Conservation (phyloP, 768 basidiomycete species). For the Leucocoprinus leucothites region DNA sequence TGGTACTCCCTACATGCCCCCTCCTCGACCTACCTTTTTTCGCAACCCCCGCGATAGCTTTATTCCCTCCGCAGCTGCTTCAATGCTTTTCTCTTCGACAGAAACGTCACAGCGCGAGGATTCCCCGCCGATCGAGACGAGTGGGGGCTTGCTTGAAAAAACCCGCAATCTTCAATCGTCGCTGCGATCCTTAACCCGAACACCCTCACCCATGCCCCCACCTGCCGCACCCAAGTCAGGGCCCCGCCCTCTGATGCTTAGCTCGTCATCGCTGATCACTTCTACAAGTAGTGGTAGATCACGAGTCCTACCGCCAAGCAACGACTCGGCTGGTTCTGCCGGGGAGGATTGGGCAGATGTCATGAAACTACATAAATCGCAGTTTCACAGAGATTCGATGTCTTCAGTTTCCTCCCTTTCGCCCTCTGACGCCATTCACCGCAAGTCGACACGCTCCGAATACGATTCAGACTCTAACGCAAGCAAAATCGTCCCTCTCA, state of each 20-base stretch:
- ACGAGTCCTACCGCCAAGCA: slow-evolving; percentile 15
- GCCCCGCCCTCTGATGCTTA: slow-evolving; percentile 67
- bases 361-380: slow-evolving; percentile 34
- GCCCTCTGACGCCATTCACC: slow-evolving; percentile 44
- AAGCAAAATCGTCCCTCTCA: slow-evolving; percentile 61
- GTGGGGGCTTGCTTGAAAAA: slow-evolving; percentile 20
- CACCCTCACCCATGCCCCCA: slow-evolving; percentile 25
- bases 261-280: slow-evolving; percentile 44
- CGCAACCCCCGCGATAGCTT: slow-evolving; percentile 56
- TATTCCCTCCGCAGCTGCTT: slow-evolving; percentile 28
- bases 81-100: slow-evolving; percentile 15
- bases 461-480: slow-evolving; percentile 52
- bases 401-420: slow-evolving; percentile 67
- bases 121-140: slow-evolving; percentile 1
- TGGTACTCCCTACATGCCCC: slow-evolving; percentile 40
- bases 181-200: slow-evolving; percentile 1
- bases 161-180: slow-evolving; percentile 17
- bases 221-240: slow-evolving; percentile 41
- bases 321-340: background rate
- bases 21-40: slow-evolving; percentile 54
- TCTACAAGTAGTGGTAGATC: slow-evolving; percentile 23
- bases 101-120: slow-evolving; percentile 15
- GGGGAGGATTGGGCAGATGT: slow-evolving; percentile 48
- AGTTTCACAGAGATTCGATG: slow-evolving; percentile 49
- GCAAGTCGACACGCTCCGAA: slow-evolving; percentile 40